These are phyloP conservation scores for Metarhizium guizhouense DNA, from an alignment of 2,329 filamentous ascomycete species.

Conservation along the genomic window DNA sequence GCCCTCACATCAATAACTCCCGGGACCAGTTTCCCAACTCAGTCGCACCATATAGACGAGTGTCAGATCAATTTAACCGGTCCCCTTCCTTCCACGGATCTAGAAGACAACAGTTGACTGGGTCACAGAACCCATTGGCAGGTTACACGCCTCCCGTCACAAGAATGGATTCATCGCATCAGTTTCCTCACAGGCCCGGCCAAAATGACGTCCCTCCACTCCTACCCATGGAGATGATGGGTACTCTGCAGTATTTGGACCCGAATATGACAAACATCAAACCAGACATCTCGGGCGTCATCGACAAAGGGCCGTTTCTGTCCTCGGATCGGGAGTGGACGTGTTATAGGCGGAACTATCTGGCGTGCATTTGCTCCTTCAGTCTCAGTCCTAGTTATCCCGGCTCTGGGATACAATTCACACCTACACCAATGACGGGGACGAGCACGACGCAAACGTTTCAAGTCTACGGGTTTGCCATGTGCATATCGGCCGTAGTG, in stretches of 20 bases:
- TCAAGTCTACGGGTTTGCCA: slow-evolving; percentile 65
- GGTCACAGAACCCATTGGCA: slow-evolving; percentile 40
- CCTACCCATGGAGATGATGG: slow-evolving; percentile 39
- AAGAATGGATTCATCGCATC: slow-evolving; percentile 38
- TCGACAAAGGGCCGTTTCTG: slow-evolving; percentile 84
- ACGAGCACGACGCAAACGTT: slow-evolving; percentile 36
- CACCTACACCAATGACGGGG: slow-evolving; percentile 17
- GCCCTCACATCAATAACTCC: slow-evolving; percentile 36
- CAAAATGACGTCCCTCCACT: slow-evolving; percentile 43
- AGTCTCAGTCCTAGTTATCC: slow-evolving; percentile 50
- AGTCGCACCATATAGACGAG: slow-evolving; percentile 41
- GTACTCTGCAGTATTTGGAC: slow-evolving; percentile 54
- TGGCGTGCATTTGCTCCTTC: slow-evolving; percentile 76
- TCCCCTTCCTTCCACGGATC: slow-evolving; percentile 41
- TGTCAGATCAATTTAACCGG: slow-evolving; percentile 39
- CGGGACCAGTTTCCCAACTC: slow-evolving; percentile 45
- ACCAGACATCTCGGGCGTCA: slow-evolving; percentile 67
- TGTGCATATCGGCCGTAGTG: slow-evolving; percentile 77
- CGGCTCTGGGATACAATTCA: slow-evolving; percentile 41
- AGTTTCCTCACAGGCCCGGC: slow-evolving; percentile 23
- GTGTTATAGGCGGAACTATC: slow-evolving; percentile 87
- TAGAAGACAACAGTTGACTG: slow-evolving; percentile 44
- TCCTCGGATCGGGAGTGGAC: slow-evolving; percentile 73
- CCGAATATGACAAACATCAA: slow-evolving; percentile 42
- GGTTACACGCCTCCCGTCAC: slow-evolving; percentile 32